A percentile compares a stretch with the other conserved stretches of the same genome.
Evolutionary conservation across 1,284 basidiomycete species (phyloP).

Genomic region (Tausonia pullulans): DNA sequence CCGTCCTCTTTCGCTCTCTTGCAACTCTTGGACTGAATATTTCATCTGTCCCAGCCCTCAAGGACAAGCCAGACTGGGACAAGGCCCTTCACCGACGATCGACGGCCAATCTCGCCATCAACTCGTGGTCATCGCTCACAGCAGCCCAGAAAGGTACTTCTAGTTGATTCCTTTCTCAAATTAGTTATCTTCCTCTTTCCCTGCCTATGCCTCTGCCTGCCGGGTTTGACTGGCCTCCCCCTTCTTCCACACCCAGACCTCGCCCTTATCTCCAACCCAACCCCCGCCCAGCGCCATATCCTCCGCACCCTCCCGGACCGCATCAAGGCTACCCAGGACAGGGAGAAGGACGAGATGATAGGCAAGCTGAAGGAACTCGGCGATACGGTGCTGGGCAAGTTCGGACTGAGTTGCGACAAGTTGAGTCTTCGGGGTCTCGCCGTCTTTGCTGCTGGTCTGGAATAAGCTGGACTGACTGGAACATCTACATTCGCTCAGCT

Average conservation of each 20-base stretch:
- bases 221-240: neutral
- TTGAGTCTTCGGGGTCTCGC: neutral
- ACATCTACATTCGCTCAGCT: conserved; percentile 38
- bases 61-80: conserved; percentile 69
- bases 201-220: neutral
- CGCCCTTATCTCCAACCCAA: conserved; percentile 41
- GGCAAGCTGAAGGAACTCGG: conserved; percentile 86
- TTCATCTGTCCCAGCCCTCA: conserved; percentile 48
- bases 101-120: conserved; percentile 64
- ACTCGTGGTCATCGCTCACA: conserved; percentile 68
- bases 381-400: conserved; percentile 78
- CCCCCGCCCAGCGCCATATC: conserved; percentile 46
- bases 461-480: conserved; percentile 22
- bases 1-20: neutral
- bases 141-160: conserved; percentile 68
- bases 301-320: conserved; percentile 52
- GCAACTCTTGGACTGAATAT: neutral
- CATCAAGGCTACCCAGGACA: conserved; percentile 62
- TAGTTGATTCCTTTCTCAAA: too few species aligned
- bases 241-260: conserved; percentile 57
- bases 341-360: conserved; percentile 85
- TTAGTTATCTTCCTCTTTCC: neutral
- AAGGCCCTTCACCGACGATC: conserved; percentile 85
- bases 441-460: neutral
- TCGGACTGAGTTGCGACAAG: conserved; percentile 80